A percentile compares a stretch with the other conserved stretches of the same genome.
These are phyloP conservation scores for Diaporthe velutina DNA, from an alignment of 2,329 filamentous ascomycete species.

Conservation along the genomic window DNA sequence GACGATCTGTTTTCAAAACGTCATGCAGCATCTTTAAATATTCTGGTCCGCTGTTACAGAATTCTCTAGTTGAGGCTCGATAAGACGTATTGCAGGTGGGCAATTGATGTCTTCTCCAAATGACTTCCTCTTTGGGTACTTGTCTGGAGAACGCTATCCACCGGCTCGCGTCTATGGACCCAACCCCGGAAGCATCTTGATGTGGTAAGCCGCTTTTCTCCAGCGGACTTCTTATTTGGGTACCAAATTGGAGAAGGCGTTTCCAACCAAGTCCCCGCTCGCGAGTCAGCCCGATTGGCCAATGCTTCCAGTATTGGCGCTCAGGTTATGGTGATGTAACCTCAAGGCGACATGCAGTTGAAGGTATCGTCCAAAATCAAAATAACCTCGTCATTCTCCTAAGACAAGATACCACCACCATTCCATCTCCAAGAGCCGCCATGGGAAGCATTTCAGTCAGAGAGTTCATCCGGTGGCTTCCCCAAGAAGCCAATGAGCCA, in stretches of 20 bases:
- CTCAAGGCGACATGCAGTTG: no score
- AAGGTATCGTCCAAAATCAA: no score
- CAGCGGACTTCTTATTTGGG: neutral
- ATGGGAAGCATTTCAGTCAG: neutral
- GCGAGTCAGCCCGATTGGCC: neutral
- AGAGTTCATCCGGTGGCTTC: neutral
- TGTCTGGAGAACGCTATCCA: neutral
- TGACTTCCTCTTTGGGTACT: neutral
- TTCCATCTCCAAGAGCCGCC: neutral
- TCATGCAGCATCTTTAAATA: neutral
- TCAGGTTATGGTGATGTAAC: no score
- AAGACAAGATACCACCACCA: neutral
- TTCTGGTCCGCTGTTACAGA: neutral
- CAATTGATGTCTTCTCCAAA: neutral
- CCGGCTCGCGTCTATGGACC: neutral
- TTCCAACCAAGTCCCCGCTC: no score
- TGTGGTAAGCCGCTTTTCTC: neutral
- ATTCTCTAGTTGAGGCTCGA: neutral
- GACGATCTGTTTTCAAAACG: neutral
- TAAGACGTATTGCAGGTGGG: neutral
- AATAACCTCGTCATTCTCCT: neutral
- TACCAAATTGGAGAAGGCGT: neutral
- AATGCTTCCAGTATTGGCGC: neutral
- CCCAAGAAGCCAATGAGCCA: conserved; percentile 3
- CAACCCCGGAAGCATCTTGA: no score